phyloP scores from a whole-genome alignment of 2,329 filamentous ascomycete species.

The Westerdykella aurantiaca region DNA sequence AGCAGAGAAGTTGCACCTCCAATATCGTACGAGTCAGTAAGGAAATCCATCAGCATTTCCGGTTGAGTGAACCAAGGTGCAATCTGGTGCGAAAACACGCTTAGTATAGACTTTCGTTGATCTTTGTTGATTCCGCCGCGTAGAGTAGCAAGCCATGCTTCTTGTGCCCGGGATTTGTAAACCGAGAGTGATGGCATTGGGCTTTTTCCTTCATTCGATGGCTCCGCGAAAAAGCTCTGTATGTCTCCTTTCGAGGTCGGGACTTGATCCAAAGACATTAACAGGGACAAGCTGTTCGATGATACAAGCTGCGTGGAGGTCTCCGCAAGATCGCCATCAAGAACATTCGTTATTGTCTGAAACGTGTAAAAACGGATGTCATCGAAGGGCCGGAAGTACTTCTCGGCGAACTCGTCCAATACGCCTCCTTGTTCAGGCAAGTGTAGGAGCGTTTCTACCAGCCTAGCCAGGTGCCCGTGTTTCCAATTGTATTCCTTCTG shows the following conservation, averaged over 20 bases:
- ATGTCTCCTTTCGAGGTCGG: constrained; percentile 63
- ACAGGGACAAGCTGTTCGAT: constrained; percentile 55
- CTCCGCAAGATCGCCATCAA: constrained; percentile 28
- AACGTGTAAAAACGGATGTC: constrained; percentile 84
- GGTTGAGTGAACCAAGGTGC: constrained; percentile 85
- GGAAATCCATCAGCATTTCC: constrained; percentile 88
- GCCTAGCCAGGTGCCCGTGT: constrained; percentile 57
- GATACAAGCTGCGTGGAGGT: constrained; percentile 19
- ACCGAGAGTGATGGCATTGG: constrained; percentile 54
- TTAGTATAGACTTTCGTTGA: constrained; percentile 73
- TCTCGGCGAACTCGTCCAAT: constrained; percentile 68
- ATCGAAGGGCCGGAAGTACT: constrained; percentile 72
- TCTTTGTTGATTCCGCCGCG: constrained; percentile 60
- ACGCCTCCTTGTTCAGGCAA: constrained; percentile 53
- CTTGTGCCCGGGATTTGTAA: constrained; percentile 75
- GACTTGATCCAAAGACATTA: constrained; percentile 63
- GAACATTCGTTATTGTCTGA: constrained; percentile 50
- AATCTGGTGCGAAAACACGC: constrained; percentile 68
- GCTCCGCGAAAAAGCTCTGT: constrained; percentile 60
- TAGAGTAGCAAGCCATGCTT: constrained; percentile 79
- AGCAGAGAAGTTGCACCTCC: constrained; percentile 83
- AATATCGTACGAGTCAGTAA: constrained; percentile 86
- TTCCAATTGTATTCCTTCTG: constrained; percentile 60
- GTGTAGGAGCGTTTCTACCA: constrained; percentile 59
- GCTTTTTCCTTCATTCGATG: constrained; percentile 63